These are phyloP conservation scores for Akanthomyces lecanii DNA, from an alignment of 2,329 filamentous ascomycete genomes.

Conservation along the genomic window DNA sequence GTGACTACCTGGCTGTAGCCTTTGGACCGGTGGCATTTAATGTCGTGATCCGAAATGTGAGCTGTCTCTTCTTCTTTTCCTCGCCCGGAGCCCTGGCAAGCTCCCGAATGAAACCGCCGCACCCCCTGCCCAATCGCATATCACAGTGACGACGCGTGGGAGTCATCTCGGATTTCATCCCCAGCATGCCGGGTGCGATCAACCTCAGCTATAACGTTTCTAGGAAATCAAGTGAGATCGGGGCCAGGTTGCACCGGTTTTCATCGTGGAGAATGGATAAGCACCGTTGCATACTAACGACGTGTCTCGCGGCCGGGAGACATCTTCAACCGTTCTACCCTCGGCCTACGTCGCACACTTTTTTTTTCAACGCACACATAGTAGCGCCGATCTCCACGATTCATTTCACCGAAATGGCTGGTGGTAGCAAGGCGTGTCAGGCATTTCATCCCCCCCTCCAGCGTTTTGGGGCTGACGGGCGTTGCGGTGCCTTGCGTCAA, in stretches of 20 bases:
- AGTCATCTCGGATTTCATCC: too few relatives aligned
- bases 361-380: background rate
- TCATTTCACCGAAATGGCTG: background rate
- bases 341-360: background rate
- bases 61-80: too few relatives aligned
- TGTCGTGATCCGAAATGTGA: too few relatives aligned
- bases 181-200: background rate
- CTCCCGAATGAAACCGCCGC: too few relatives aligned
- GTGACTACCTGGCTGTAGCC: background rate
- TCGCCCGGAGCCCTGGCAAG: too few relatives aligned
- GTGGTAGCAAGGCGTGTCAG: background rate
- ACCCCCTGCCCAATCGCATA: background rate
- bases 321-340: background rate
- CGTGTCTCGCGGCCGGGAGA: background rate
- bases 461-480: background rate
- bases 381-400: background rate
- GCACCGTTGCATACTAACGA: background rate
- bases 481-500: constrained; percentile 5
- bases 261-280: background rate
- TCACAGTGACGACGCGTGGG: too few relatives aligned
- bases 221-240: background rate
- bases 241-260: background rate
- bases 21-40: background rate
- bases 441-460: background rate
- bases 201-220: background rate